Base-by-base conservation (phyloP, 1,139 yeast species). In the Sugiyamaella xylanicola region DNA sequence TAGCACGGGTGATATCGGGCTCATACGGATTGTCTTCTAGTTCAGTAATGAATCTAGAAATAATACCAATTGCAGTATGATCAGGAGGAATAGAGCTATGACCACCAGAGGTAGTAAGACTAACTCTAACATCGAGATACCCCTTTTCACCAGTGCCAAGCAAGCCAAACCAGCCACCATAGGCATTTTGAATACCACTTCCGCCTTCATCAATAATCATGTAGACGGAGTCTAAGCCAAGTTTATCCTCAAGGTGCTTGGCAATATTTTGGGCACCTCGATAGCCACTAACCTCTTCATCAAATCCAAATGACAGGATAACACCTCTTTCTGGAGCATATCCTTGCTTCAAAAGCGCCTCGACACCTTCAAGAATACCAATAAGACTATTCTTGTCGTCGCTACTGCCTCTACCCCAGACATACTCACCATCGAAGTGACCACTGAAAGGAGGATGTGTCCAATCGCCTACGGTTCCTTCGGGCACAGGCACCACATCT, bases 401-500 rank as follows among this genome's bases (percentile, higher is more conserved):
- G n/a, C 76, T 66, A 11, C 84, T 68, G 36, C 91, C 91, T 60
- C 92, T 77, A 32, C 90, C 91, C 75, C 80, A 82, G 4, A 85
- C 69, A 57, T 51, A 61, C 44, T 63, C 66, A 29, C 87, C 87
- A 63, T 87, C 95, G 65, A 74, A 86, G 65, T 79, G 77, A 2
- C 88, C 96, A 8, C 78, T 77, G 60, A 83, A 86, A 21, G 95
- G 95, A 13, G 86, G 85, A 64, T 81, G 77, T 1, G 76, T 77
- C 96, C 96, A 87, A 54, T 79, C 72, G 42, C 68, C 74, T 50
- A 78, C 66, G 13, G 89, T 81, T 21, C 75, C 83, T 27, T 70
- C 68, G 64, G 84, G 86, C n/a, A 87, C 86, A 0, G 95, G 95
- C 9, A 88, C 95, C 9, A 85, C 87, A 66, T 88, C 95, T 68